Percentiles rank a stretch among this genome's conserved stretches.
phyloP scores from a whole-genome alignment of 306 rosid species.

The Fragaria iinumae region DNA sequence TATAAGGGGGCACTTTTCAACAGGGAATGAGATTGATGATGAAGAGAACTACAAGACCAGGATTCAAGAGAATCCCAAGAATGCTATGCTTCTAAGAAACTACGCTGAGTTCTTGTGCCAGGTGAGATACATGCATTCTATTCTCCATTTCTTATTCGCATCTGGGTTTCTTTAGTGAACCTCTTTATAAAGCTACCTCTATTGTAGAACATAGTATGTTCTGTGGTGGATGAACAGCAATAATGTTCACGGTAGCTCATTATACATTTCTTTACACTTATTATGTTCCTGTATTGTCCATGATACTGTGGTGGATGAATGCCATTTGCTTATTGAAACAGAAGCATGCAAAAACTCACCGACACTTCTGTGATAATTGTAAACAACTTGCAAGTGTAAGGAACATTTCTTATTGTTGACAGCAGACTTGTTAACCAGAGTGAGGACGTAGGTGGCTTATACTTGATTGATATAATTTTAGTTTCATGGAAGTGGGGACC shows the following conservation, averaged over 20 bases:
- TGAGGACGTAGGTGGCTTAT: not conserved
- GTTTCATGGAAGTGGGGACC: not conserved
- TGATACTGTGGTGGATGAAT: not conserved
- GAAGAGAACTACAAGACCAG: slow-evolving; percentile 49
- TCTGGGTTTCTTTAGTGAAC: not conserved
- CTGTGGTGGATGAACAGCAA: not conserved
- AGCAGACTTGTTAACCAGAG: not conserved
- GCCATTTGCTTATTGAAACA: not conserved
- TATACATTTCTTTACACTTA: not conserved
- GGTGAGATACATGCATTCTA: slow-evolving; percentile 40
- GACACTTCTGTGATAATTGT: not conserved
- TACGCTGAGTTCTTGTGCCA: slow-evolving; percentile 68
- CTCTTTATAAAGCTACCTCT: no score
- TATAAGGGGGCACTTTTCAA: slow-evolving; percentile 12
- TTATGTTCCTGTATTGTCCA: not conserved
- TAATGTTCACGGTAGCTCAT: not conserved
- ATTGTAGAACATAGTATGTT: no score
- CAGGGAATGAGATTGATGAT: slow-evolving; percentile 29
- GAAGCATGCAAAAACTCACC: not conserved
- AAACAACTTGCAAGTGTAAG: not conserved
- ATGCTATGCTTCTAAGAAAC: slow-evolving; percentile 59
- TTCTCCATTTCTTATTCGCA: slow-evolving; percentile 8
- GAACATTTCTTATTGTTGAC: not conserved
- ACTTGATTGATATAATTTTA: not conserved
- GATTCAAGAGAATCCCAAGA: slow-evolving; percentile 53